phyloP scores from a whole-genome alignment of 2,329 filamentous ascomycete species.

The Fusarium domesticum region DNA sequence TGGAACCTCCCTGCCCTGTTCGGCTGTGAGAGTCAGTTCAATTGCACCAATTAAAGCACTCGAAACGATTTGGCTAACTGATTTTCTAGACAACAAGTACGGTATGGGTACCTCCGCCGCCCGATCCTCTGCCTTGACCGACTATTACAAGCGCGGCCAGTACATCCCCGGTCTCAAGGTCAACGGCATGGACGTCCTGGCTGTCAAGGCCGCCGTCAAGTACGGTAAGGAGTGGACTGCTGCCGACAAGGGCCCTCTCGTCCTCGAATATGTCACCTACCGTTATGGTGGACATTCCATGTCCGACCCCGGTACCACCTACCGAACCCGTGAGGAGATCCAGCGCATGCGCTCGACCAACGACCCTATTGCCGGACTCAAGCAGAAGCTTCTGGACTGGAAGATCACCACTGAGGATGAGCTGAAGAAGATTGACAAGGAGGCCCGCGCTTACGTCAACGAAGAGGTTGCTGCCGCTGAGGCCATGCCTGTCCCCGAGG shows the following conservation, averaged over 20 bases:
- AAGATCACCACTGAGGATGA: constrained; percentile 86
- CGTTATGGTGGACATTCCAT: constrained; percentile 99
- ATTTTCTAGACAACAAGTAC: constrained; percentile 89
- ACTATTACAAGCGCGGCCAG: constrained; percentile 99
- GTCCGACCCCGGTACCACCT: constrained; percentile 98
- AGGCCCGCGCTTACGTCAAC: constrained; percentile 80
- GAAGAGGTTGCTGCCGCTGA: constrained; percentile 88
- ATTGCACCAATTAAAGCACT: too few relatives aligned
- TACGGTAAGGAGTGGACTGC: constrained; percentile 87
- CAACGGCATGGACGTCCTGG: constrained; percentile 98
- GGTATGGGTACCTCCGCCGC: constrained; percentile 97
- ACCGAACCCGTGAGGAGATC: constrained; percentile 98
- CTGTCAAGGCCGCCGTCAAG: constrained; percentile 92
- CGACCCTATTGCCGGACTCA: constrained; percentile 95
- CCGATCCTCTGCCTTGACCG: constrained; percentile 91
- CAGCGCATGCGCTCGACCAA: constrained; percentile 99
- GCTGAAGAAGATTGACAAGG: constrained; percentile 94
- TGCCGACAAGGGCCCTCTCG: constrained; percentile 84
- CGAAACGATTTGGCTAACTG: constrained; percentile 10
- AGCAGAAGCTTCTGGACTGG: constrained; percentile 98
- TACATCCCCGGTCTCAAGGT: constrained; percentile 99
- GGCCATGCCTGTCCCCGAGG: constrained; percentile 77
- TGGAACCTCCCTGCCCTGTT: constrained; percentile 97
- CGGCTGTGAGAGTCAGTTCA: constrained; percentile 87
- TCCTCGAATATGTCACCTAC: constrained; percentile 99